phyloP scores from a whole-genome alignment of 768 basidiomycete species.

The Leccinum rimulosum region DNA sequence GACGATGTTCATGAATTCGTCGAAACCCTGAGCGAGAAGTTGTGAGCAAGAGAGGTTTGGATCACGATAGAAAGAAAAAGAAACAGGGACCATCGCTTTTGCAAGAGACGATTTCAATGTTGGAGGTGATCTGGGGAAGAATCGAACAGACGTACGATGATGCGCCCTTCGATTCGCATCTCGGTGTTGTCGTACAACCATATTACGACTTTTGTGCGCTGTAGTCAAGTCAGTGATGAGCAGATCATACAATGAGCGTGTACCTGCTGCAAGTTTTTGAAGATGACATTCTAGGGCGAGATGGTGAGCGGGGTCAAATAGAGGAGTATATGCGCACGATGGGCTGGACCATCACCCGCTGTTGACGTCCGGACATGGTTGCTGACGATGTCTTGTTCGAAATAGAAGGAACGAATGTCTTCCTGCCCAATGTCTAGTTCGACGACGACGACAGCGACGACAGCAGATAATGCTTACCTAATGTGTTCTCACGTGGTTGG shows the following conservation, averaged over 20 bases:
- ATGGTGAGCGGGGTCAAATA: constrained; percentile 5
- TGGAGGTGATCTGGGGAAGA: constrained; percentile 26
- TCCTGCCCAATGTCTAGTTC: not conserved
- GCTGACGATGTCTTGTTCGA: constrained; percentile 9
- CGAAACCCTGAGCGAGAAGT: constrained; percentile 72
- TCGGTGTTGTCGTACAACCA: constrained; percentile 98
- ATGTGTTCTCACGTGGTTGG: constrained; percentile 20
- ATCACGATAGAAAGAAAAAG: not conserved
- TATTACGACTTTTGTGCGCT: constrained; percentile 84
- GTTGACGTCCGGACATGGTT: constrained; percentile 88
- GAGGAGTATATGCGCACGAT: constrained; percentile 82
- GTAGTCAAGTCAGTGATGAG: constrained; percentile 16
- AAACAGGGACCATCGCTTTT: constrained; percentile 33
- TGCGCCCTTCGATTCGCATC: constrained; percentile 93
- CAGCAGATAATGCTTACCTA: constrained; percentile 15
- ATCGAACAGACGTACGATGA: constrained; percentile 70
- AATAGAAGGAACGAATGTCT: too few species aligned
- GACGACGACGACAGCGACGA: constrained; percentile 5
- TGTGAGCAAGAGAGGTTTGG: constrained; percentile 23
- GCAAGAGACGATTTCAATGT: constrained; percentile 40
- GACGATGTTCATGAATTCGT: constrained; percentile 99
- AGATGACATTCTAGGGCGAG: constrained; percentile 81
- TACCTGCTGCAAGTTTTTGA: constrained; percentile 94
- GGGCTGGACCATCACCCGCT: constrained; percentile 99
- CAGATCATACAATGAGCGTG: not conserved